phyloP scores from a whole-genome alignment of 192 early-diverging fungal genomes.

The Coemansia sp. region DNA sequence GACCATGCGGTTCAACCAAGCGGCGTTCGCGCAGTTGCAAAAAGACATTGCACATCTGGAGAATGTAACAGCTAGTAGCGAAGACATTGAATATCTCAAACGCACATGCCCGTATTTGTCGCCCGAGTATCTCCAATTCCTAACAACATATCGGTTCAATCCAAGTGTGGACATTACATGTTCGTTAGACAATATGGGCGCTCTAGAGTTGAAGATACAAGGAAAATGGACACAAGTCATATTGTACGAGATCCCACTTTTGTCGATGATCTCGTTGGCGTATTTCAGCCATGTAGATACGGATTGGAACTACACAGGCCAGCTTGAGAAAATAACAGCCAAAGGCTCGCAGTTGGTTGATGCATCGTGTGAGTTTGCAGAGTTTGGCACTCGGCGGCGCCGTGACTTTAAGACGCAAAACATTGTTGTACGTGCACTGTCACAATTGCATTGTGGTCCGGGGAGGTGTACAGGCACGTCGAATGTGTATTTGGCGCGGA shows the following conservation, averaged over 20 bases:
- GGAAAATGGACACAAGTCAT: constrained; percentile 73
- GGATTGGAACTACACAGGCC: constrained; percentile 67
- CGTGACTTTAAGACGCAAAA: constrained; percentile 67
- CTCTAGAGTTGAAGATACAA: constrained; percentile 52
- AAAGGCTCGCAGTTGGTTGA: constrained; percentile 58
- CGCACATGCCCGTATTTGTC: constrained; percentile 57
- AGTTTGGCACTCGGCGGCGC: constrained; percentile 76
- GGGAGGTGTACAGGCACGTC: constrained; percentile 66
- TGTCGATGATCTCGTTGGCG: constrained; percentile 69
- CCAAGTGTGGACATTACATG: constrained; percentile 14
- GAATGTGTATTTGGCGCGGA: constrained; percentile 67
- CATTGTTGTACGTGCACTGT: constrained; percentile 58
- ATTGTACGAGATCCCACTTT: constrained; percentile 72
- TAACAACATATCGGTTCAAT: constrained; percentile 60
- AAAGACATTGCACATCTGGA: constrained; percentile 37
- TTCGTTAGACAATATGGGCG: constrained; percentile 13
- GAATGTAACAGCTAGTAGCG: constrained; percentile 5
- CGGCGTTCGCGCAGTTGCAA: constrained; percentile 52
- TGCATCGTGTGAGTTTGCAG: constrained; percentile 68
- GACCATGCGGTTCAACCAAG: constrained; percentile 39
- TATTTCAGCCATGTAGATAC: constrained; percentile 68
- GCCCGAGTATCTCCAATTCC: constrained; percentile 59
- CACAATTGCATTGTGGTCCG: constrained; percentile 14
- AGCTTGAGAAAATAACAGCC: constrained; percentile 51
- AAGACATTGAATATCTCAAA: constrained; percentile 51